Base-by-base conservation (phyloP, 352 stramenopile species). In the Globisporangium barbulae region DNA sequence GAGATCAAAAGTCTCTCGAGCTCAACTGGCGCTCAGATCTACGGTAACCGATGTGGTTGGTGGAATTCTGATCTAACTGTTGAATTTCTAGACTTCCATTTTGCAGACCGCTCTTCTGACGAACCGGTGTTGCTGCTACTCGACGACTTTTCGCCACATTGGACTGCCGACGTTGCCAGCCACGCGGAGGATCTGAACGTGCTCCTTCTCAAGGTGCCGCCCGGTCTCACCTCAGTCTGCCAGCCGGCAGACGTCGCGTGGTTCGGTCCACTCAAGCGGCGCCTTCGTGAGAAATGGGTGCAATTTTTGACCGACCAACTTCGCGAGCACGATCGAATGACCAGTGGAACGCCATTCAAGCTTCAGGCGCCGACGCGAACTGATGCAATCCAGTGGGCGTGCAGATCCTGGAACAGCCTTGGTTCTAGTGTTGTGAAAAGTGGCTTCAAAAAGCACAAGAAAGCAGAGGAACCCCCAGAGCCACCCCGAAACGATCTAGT, bases 31-130 rank as follows among this genome's bases (percentile, higher is more conserved):
- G 53, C 31, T 2, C 33, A 59, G 53, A 47, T 59, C 4, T 31
- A 22, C n/a, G 19, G 31, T 9, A 59, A 59, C n/a, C 9, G 10
- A 33, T 47, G 31, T 33, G n/a, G 53, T 5, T 48, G 53, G 53
- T 48, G 19, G 53, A 47, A 59, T 33, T 8, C 53, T 13, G 53
- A 15, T 0, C n/a, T 59, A 2, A 48, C 53, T 12, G 10, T 33
- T 3, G 53, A 48, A 2, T 59, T 59, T 19, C 53, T 59, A 2
- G 53, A 59, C 53, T 59, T 33, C 33, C 53, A 59, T 30, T 59
- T 59, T 2, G 53, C 53, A 2, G n/a, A 22, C 25, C 31, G 53
- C 19, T 6, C 10, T 17, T 31, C 31, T 0, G 53, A 33, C 5
- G 33, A 59, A 10, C 53, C 31, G 5, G 17, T 59, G 1, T 19